Base-by-base conservation (phyloP, 169 alveolate genomes). In the Cryptosporidium felis region DNA sequence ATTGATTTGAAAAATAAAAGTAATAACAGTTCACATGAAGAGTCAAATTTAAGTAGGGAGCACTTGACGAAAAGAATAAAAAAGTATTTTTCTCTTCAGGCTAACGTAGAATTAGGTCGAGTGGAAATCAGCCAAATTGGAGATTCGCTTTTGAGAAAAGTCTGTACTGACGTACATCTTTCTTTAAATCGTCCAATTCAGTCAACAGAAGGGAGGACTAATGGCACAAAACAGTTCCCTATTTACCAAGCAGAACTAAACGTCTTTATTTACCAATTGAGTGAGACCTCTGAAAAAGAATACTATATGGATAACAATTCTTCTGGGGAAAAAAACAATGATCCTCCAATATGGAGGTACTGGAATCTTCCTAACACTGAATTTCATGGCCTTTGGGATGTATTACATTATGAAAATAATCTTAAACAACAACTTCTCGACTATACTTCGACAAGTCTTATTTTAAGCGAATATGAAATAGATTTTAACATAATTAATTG, bases 311-410 rank as follows among this genome's bases (percentile, higher is more conserved):
- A 74, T 26, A 53, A 46, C 16, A 42, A 65, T 65, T 14, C 42
- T 1, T 34, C 41, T 28, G 45, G 42, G 5, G 85, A 74, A 34
- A 56, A 32, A 53, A 74, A 53, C 41, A 28, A 18, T 1, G 85
- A 74, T 34, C 49, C 67, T 0, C 92, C 91, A 32, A 88, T 82
- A 41, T 91, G 82, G 79, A 59, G 89, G 30, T 92, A 85, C 47
- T 93, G 94, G 92, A 28, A 28, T 28, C 80, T 93, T 44, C 96
- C 96, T 12, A 82, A 91, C 81, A 59, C 42, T 21, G 88, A 89
- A 0, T 90, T 91, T 47, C 92, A 89, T 45, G 91, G 92, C 38
- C 49, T 93, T n/a, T 93, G 96, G 96, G 95, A 91, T 38, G 88
- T 81, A 36, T 62, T 93, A 26, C 92, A 91, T 28, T 93, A 82